Base-by-base conservation (phyloP, 148 eudicot genomes). In the Agrostemma githago region DNA sequence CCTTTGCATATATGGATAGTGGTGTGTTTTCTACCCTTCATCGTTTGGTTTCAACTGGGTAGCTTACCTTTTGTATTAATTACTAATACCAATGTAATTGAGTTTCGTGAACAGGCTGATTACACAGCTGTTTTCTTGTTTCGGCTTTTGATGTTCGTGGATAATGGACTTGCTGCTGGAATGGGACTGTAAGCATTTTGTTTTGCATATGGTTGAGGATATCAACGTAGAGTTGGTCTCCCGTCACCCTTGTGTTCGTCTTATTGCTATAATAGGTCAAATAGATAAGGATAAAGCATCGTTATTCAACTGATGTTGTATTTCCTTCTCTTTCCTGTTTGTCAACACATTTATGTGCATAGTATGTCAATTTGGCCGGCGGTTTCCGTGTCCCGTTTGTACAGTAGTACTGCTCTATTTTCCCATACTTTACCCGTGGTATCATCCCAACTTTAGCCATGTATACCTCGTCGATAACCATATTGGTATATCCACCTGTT, bases 1-100 rank as follows among this genome's bases (percentile, higher is more conserved):
- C 98, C 96, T 62, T 74, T 94, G 89, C 98, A 91, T 79, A 80
- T 89, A 76, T 94, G 98, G 98, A 94, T 85, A 53, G 97, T 94
- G 97, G 98, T 94, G 77, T 34, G 93, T 80, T 58, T 68, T 71
- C 15, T n/a, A 38, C 60, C 3, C 42, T 54, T 68, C 46, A 57
- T 38, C 19, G 74, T 37, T 48, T n/a, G 40, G 67, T 76, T 82
- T 64, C 67, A 63, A 8, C 19, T 67, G 16, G 8, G 69, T 37
- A 67, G n/a, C 3, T 11, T 37, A 67, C 11, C 3, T 11, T 57
- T 38, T 46, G 39, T 34, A 70, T 43, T 14, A 16, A 56, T 46
- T 26, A 26, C 34, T 26, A 26, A 26, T 26, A 26, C 34, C 34
- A 9, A 63, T 16, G 2, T 62, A n/a, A 15, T 64, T 58, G 19